These are phyloP conservation scores for Phascolomyces articulosus DNA, from an alignment of 371 early-diverging fungal species.

Conservation along the genomic window DNA sequence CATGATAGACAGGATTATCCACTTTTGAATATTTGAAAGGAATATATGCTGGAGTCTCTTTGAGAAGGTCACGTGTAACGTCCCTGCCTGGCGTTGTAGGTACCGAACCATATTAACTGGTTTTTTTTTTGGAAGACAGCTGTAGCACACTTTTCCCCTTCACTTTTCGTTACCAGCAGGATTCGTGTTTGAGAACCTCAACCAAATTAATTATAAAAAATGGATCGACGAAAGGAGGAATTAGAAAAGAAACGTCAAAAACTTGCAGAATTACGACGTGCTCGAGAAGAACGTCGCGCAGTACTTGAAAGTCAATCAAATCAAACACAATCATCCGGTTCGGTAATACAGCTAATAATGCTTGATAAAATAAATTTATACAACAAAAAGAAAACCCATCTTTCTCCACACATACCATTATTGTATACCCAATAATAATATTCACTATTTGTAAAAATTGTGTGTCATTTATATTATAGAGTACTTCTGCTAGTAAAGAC, in stretches of 20 bases:
- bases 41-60: too few species aligned
- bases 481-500: conserved; percentile 16
- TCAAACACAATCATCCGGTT: conserved; percentile 34
- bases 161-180: not conserved
- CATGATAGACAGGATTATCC: too few species aligned
- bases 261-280: conserved; percentile 86
- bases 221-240: conserved; percentile 81
- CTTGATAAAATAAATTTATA: not conserved
- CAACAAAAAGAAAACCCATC: not conserved
- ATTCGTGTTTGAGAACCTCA: not conserved
- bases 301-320: conserved; percentile 57
- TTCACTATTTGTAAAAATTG: conserved; percentile 5
- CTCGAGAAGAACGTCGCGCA: conserved; percentile 79
- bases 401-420: too few species aligned
- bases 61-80: too few species aligned
- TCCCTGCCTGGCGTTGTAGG: too few species aligned
- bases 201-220: not conserved
- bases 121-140: conserved; percentile 1
- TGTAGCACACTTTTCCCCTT: too few species aligned
- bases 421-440: too few species aligned
- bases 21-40: too few species aligned
- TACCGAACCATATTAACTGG: not conserved
- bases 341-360: conserved; percentile 31
- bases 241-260: conserved; percentile 90
- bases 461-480: conserved; percentile 5